phyloP scores from a whole-genome alignment of 768 basidiomycete genomes.

The Phylloporus arenicola region DNA sequence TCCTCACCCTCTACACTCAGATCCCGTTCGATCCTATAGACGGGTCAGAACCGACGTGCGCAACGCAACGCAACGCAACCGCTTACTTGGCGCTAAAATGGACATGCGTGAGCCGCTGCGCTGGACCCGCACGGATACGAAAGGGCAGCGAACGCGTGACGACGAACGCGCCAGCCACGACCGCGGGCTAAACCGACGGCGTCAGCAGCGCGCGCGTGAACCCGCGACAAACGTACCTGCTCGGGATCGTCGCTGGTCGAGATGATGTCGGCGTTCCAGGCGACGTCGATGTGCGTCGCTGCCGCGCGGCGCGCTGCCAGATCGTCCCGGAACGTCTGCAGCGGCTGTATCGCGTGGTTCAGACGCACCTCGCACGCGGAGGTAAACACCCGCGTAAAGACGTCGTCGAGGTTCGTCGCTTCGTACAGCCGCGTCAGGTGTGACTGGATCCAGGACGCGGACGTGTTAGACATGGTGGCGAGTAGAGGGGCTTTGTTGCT shows the following conservation, averaged over 20 bases:
- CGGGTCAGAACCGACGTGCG: not conserved
- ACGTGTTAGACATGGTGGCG: not conserved
- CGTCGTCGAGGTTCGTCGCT: slow-evolving; percentile 7
- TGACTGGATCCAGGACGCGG: slow-evolving; percentile 28
- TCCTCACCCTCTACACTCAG: slow-evolving; percentile 12
- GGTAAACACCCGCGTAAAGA: slow-evolving; percentile 32
- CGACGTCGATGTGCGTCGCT: slow-evolving; percentile 19
- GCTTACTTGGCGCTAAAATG: slow-evolving; percentile 40
- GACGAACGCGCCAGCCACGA: slow-evolving; percentile 38
- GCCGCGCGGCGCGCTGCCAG: slow-evolving; percentile 18
- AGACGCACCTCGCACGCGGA: slow-evolving; percentile 29
- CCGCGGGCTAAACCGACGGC: slow-evolving; percentile 20
- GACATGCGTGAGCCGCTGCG: slow-evolving; percentile 30
- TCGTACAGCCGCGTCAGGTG: slow-evolving; percentile 28
- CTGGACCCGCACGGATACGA: slow-evolving; percentile 36
- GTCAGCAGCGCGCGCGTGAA: not conserved
- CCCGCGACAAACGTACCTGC: slow-evolving; percentile 13
- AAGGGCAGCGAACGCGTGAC: slow-evolving; percentile 37
- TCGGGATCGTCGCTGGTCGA: slow-evolving; percentile 24
- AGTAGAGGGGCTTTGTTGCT: not conserved
- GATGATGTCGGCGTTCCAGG: slow-evolving; percentile 33
- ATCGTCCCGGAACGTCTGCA: slow-evolving; percentile 27
- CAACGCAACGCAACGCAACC: too few species aligned
- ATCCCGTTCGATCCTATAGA: slow-evolving; percentile 25
- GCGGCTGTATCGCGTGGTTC: slow-evolving; percentile 24